Percentiles rank a stretch among this genome's conserved stretches.
Evolutionary conservation across 176 grass and related monocot species (phyloP).

Genomic region (Puya raimondii): DNA sequence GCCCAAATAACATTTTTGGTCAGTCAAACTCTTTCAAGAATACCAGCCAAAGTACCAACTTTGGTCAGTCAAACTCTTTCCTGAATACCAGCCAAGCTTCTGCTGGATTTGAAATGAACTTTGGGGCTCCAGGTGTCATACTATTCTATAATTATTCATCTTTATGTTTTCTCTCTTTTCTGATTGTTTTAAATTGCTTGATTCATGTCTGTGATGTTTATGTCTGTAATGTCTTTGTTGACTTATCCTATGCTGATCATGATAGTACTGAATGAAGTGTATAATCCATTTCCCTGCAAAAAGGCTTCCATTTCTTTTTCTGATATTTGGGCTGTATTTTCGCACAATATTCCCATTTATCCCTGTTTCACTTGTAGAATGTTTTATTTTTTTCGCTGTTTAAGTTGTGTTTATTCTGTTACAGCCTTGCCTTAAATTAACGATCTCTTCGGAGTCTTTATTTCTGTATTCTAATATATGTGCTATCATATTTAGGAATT

Average conservation of each 20-base stretch:
- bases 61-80: slow-evolving; percentile 17
- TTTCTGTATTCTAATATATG: too few species aligned
- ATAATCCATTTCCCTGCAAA: too few species aligned
- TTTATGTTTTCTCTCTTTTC: neutral
- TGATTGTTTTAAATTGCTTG: neutral
- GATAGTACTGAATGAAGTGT: too few species aligned
- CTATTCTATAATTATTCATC: neutral
- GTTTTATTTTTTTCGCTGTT: too few species aligned
- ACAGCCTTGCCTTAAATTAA: too few species aligned
- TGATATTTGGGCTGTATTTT: too few species aligned
- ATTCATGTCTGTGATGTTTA: neutral
- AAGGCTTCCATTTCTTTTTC: too few species aligned
- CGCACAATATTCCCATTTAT: too few species aligned
- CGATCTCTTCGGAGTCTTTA: too few species aligned
- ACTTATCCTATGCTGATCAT: neutral
- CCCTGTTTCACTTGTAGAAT: too few species aligned
- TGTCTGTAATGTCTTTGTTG: neutral
- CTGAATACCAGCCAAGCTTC: slow-evolving; percentile 26
- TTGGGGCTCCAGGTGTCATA: slow-evolving; percentile 33
- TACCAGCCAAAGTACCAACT: slow-evolving; percentile 9
- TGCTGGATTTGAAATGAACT: slow-evolving; percentile 45
- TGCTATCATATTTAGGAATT: too few species aligned
- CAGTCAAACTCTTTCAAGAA: slow-evolving; percentile 21
- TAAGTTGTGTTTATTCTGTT: too few species aligned
- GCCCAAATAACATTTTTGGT: slow-evolving; percentile 22